Percentiles rank a stretch among this genome's conserved stretches.
phyloP scores from a whole-genome alignment of 169 alveolate genomes.

The Plasmodium billcollinsi region DNA sequence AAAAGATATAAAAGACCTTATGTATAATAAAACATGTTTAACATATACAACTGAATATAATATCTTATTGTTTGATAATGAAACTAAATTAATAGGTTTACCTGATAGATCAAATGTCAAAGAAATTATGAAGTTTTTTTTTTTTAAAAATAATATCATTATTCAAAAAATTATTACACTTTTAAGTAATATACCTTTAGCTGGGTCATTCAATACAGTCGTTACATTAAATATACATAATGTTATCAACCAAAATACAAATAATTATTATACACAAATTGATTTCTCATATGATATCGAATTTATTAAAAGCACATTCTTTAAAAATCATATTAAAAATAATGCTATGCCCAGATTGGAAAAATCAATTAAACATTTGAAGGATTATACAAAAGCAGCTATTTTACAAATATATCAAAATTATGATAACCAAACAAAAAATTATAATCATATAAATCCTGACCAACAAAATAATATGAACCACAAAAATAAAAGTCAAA shows the following conservation, averaged over 20 bases:
- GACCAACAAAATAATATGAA: too few relatives aligned
- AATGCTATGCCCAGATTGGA: constrained; percentile 23
- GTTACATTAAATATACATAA: constrained; percentile 10
- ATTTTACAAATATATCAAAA: constrained; percentile 3
- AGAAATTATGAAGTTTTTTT: constrained; percentile 21
- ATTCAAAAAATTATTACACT: constrained; percentile 13
- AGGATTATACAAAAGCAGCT: constrained; percentile 16
- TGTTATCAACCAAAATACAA: not conserved
- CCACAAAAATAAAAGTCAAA: too few relatives aligned
- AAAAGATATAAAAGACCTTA: not conserved
- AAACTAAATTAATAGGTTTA: constrained; percentile 9
- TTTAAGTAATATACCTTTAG: constrained; percentile 10
- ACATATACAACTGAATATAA: constrained; percentile 14
- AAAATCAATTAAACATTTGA: constrained; percentile 1
- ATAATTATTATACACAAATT: constrained; percentile 8
- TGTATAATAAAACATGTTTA: not conserved
- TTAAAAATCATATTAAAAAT: constrained; percentile 4
- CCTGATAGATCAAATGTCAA: constrained; percentile 44
- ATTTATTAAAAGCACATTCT: constrained; percentile 32
- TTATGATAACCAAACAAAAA: not conserved
- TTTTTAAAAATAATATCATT: constrained; percentile 18
- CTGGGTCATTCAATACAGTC: constrained; percentile 20
- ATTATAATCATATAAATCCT: not conserved
- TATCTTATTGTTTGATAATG: constrained; percentile 17
- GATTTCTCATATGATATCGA: constrained; percentile 30